Evolutionary conservation across 2,329 filamentous ascomycete species (phyloP).

Genomic region (Canariomyces notabilis): DNA sequence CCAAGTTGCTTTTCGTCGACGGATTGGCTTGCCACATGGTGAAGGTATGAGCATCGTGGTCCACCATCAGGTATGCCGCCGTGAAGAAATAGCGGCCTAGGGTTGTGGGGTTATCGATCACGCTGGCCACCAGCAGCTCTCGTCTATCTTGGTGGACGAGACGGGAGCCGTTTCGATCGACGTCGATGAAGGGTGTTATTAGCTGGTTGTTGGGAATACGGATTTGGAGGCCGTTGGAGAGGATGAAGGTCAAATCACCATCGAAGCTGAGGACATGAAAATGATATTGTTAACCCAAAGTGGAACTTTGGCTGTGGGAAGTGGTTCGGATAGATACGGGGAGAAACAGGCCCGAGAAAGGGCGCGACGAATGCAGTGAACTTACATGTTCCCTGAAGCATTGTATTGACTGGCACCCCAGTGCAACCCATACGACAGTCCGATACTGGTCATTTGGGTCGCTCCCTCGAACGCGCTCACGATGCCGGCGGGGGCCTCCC

Average conservation of each 20-base stretch:
- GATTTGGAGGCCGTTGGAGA: constrained; percentile 27
- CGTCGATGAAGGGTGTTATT: constrained; percentile 27
- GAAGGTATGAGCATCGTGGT: constrained; percentile 30
- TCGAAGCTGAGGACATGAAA: no score
- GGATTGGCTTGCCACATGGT: constrained; percentile 34
- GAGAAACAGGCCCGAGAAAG: not conserved
- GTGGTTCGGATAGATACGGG: not conserved
- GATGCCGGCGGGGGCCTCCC: constrained; percentile 25
- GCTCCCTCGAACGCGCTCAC: constrained; percentile 19
- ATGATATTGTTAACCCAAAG: no score
- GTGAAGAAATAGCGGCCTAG: constrained; percentile 34
- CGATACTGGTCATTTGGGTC: constrained; percentile 14
- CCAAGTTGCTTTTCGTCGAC: constrained; percentile 13
- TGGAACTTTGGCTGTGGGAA: no score
- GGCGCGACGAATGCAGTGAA: no score
- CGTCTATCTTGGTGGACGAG: no score
- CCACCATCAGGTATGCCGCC: constrained; percentile 34
- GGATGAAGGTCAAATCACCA: constrained; percentile 29
- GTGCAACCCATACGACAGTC: constrained; percentile 18
- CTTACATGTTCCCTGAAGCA: constrained; percentile 1
- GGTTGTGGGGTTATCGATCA: constrained; percentile 21
- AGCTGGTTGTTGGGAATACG: constrained; percentile 30
- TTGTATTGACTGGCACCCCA: constrained; percentile 11
- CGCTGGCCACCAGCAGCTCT: no score
- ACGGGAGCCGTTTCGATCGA: constrained; percentile 27